These are phyloP conservation scores for Vaccinium myrtillus DNA, from an alignment of 148 eudicot species.

Conservation along the genomic window DNA sequence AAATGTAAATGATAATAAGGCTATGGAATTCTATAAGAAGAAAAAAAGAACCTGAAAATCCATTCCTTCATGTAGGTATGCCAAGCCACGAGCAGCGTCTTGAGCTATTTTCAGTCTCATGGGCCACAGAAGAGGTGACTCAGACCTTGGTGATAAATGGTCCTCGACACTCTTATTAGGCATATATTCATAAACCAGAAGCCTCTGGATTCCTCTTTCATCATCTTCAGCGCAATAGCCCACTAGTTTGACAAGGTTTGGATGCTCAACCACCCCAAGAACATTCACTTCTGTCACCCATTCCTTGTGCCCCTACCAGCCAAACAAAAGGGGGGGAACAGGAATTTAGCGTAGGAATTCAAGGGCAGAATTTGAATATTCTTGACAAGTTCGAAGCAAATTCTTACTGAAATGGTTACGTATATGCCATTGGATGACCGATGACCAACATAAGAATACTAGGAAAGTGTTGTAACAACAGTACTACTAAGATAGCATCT, in stretches of 20 bases:
- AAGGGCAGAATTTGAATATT: background rate
- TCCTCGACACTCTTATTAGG: constrained; percentile 86
- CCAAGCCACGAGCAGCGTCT: constrained; percentile 90
- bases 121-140: constrained; percentile 67
- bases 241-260: constrained; percentile 76
- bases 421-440: background rate
- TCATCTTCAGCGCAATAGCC: constrained; percentile 98
- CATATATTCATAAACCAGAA: constrained; percentile 87
- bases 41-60: constrained; percentile 67
- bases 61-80: constrained; percentile 94
- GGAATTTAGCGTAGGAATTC: background rate
- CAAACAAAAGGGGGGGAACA: constrained; percentile 6
- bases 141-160: constrained; percentile 59
- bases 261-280: constrained; percentile 91
- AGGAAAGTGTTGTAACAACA: background rate
- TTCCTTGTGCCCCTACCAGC: constrained; percentile 86
- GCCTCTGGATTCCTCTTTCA: constrained; percentile 94
- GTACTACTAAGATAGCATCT: background rate
- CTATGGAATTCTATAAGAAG: background rate
- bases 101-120: constrained; percentile 81
- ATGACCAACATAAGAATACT: background rate
- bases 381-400: background rate
- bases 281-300: constrained; percentile 96
- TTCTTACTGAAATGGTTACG: background rate
- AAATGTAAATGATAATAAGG: background rate